phyloP scores from a whole-genome alignment of 805 yeast genomes.

The Candida boleticola region DNA sequence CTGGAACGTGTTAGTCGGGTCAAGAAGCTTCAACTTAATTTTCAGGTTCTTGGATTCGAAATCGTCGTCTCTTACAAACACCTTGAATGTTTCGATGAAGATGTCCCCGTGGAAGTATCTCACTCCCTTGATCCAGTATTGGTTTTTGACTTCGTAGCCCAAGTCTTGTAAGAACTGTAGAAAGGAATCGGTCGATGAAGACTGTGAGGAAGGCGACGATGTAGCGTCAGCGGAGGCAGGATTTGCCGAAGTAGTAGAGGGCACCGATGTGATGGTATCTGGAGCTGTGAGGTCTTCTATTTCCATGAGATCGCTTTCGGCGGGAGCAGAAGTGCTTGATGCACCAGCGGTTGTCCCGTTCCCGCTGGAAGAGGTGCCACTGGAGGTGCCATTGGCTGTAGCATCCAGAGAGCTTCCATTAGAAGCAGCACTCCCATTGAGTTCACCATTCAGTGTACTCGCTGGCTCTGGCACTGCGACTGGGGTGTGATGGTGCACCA shows the following conservation, averaged over 20 bases:
- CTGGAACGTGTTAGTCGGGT: constrained; percentile 54
- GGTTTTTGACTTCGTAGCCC: constrained; percentile 67
- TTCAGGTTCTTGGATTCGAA: constrained; percentile 18
- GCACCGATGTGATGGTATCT: no score
- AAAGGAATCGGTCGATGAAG: constrained; percentile 32
- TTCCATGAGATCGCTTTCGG: background rate
- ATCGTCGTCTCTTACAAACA: constrained; percentile 38
- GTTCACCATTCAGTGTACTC: no score
- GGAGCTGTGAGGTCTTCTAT: no score
- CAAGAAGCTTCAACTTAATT: constrained; percentile 39
- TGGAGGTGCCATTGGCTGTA: background rate
- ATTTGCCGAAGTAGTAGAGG: background rate
- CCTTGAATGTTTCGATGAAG: constrained; percentile 56
- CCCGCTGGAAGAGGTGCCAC: background rate
- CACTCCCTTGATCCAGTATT: constrained; percentile 60
- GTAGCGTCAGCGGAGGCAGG: no score
- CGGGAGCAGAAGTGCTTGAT: constrained; percentile 1
- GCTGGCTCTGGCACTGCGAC: background rate
- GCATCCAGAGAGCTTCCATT: no score
- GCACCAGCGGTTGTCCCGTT: no score
- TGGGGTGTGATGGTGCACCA: constrained; percentile 46
- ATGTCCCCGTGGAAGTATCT: constrained; percentile 61
- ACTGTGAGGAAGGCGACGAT: background rate
- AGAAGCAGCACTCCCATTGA: background rate
- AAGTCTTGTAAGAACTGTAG: constrained; percentile 52